Conservation (phyloP, 257 asterid genomes). For the Solanum verrucosum region DNA sequence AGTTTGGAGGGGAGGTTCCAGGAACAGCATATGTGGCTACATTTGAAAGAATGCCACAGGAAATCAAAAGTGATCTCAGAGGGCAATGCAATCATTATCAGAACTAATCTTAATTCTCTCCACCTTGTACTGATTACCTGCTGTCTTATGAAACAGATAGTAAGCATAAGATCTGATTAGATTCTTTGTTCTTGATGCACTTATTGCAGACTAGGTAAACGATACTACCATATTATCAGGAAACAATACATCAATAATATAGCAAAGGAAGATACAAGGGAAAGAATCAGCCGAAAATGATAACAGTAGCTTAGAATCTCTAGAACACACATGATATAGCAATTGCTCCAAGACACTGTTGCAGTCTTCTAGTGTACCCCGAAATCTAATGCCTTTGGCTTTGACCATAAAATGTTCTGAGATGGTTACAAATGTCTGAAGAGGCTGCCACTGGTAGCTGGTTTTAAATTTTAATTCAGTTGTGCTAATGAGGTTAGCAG, state of each 20-base stretch:
- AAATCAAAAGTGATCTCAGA: background rate
- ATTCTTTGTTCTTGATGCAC: background rate
- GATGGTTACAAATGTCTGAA: conserved; percentile 76
- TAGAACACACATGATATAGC: conserved; percentile 48
- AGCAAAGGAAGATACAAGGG: background rate
- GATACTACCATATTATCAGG: background rate
- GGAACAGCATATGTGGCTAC: background rate
- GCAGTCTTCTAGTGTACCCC: conserved; percentile 60
- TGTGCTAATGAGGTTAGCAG: conserved; percentile 52
- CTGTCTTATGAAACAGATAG: background rate
- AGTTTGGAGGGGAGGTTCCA: background rate
- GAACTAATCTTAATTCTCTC: background rate
- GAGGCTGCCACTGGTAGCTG: conserved; percentile 81
- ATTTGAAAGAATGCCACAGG: background rate
- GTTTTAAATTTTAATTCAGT: conserved; percentile 66
- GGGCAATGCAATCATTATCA: background rate
- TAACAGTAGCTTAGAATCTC: background rate
- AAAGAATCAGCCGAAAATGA: background rate
- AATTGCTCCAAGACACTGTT: conserved; percentile 50
- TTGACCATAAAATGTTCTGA: conserved; percentile 67
- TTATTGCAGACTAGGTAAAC: background rate
- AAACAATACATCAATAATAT: background rate
- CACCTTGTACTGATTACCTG: background rate
- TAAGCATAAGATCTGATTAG: background rate
- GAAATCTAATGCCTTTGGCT: conserved; percentile 79